Evolutionary conservation across 2,329 filamentous ascomycete genomes (phyloP), one percentile per base, ranked within the genome.

Genomic region (Arthrobotrys entomopaga): DNA sequence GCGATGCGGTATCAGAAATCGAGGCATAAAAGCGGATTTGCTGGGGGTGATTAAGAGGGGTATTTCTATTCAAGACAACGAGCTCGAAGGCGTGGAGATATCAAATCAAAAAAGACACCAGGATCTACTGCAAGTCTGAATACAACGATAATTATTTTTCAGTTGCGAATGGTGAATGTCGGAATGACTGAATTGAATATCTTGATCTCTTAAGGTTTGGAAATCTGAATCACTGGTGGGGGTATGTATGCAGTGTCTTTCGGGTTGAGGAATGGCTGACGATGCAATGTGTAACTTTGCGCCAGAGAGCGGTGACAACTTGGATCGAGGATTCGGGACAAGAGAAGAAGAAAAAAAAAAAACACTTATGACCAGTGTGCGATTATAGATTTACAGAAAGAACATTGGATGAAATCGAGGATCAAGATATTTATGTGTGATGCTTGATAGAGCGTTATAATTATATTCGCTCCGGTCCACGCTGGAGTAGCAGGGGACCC

Each of bases 331-430:
- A 34, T 34, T 34, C 48, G 26, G 8, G 38, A 22, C 50, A 38
- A 49, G 53, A 34, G 40, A 56, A 11, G 20, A 26, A 15, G 19
- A 54, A 54, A 48, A 16, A 67, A 43, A 43, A 40, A 1, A 29
- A n/a, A n/a, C n/a, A 5, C 40, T 16, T 46, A 34, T 24, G 19
- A 7, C 10, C 4, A 34, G 56, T 46, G 42, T 52, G 52, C 34
- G 57, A 48, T 2, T 60, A 40, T 60, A 61, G 49, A 40, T 22
- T n/a, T 42, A 52, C 54, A n/a, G 48, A 19, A 56, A 43, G 38
- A 60, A 56, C 56, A 69, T 60, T 69, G 49, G 49, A 69, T 24
- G 65, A 61, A 61, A 56, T 24, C 42, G 50, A 46, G 24, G 38
- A 48, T 46, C 34, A 48, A 56, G 50, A 57, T 46, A 60, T 34